Evolutionary conservation across 495 filamentous ascomycete species (phyloP), one percentile per base, ranked within the genome.

Genomic region (Aspergillus cavernicola): DNA sequence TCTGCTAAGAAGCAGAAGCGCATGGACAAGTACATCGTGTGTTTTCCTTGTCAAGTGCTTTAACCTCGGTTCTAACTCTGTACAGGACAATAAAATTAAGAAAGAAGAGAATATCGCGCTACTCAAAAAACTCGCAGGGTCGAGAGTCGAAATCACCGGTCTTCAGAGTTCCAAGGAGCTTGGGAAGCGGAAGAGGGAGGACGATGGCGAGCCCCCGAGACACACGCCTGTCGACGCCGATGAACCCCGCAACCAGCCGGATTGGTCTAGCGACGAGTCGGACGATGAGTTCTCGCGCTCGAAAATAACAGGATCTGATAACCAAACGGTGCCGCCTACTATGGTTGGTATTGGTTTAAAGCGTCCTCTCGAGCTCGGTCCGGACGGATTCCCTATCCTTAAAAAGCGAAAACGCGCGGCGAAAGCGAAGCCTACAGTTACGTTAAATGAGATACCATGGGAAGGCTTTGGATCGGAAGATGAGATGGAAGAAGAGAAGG

Each of bases 1-100:
- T 92, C 86, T 28, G 77, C 82, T 33, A 95, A 97, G 75, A 99
- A 99, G 73, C 81, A 89, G 49, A 97, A 97, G 72, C 79, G 93
- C 33, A 73, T 99, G 29, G 90, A 97, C 53, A 97, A 97, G 64
- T 99, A 99, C 64, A 95, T 99, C 75, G 84, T 85, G 65, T 13
- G 77, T 68, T 10, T 44, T 12, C 2, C 11, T 6, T 33, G 6
- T 32, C 20, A 28, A 45, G 20, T 23, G 15, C 24, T 10, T 12
- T 4, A 6, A 4, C 11, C n/a, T 26, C 13, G 10, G 31, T 56
- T 58, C 62, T 72, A 51, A 74, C 57, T 28, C 7, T 16, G 24
- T 13, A 10, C 60, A 86, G 83, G 92, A 97, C 62, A 93, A 77
- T 44, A 98, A 98, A 77, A 74, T 97, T 6, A 86, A 80, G 64